Percentiles rank a stretch among this genome's conserved stretches.
Conservation (phyloP, 352 stramenopile genomes). For the Thraustochytrium sp. region DNA sequence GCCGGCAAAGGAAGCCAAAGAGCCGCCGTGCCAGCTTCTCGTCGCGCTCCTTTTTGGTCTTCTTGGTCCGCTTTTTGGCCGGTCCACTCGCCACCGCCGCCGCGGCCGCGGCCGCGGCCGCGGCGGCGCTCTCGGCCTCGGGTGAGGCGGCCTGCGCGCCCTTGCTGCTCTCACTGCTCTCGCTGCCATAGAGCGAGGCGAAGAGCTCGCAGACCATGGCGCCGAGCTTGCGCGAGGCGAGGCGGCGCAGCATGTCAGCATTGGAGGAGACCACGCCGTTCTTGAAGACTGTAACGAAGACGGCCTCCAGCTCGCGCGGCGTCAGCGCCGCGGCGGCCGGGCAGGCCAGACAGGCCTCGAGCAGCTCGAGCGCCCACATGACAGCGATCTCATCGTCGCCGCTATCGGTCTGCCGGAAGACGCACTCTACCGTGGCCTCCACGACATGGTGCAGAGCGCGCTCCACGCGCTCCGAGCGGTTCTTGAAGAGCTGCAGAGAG, state of each 20-base stretch:
- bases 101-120: background rate
- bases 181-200: background rate
- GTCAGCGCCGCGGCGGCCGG: background rate
- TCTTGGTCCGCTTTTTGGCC: too few species aligned
- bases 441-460: background rate
- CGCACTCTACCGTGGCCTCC: slow-evolving; percentile 8
- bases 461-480: slow-evolving; percentile 6
- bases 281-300: slow-evolving; percentile 38
- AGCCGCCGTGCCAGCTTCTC: background rate
- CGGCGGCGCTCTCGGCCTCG: background rate
- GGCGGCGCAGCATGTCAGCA: slow-evolving; percentile 26
- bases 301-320: background rate
- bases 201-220: slow-evolving; percentile 13
- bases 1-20: slow-evolving; percentile 17
- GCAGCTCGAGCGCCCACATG: slow-evolving; percentile 36
- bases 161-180: background rate
- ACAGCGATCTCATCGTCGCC: slow-evolving; percentile 36
- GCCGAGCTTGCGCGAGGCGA: background rate
- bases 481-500: background rate
- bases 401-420: slow-evolving; percentile 31
- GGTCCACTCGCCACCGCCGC: too few species aligned
- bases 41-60: background rate
- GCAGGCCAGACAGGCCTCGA: background rate
- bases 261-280: slow-evolving; percentile 21
- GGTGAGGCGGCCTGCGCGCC: background rate